Conservation (phyloP, 495 filamentous ascomycete species). For the Penicillium nucicola region DNA sequence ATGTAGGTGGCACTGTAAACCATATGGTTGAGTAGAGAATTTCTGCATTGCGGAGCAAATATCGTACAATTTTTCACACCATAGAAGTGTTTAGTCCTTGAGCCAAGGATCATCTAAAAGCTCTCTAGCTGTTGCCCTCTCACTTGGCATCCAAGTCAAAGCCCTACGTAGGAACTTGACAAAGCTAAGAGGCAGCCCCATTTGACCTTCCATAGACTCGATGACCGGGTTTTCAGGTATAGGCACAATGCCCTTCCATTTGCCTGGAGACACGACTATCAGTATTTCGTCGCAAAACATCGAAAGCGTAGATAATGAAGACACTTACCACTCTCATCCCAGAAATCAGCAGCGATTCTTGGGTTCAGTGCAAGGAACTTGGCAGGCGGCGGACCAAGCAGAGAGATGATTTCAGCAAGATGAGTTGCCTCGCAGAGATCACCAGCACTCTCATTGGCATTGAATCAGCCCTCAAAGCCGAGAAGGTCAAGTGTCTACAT, state of each 20-base stretch:
- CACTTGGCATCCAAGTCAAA: conserved; percentile 34
- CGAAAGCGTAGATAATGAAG: background rate
- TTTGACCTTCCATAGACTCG: conserved; percentile 20
- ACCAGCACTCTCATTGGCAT: conserved; percentile 23
- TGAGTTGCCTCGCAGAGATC: conserved; percentile 39
- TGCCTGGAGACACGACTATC: conserved; percentile 2
- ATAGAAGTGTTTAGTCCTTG: background rate
- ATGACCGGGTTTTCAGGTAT: conserved; percentile 24
- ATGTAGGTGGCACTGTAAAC: too few relatives aligned
- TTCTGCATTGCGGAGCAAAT: background rate
- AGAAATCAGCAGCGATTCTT: conserved; percentile 22
- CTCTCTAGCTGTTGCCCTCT: conserved; percentile 36
- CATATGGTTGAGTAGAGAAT: background rate
- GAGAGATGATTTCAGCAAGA: conserved; percentile 38
- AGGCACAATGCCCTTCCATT: conserved; percentile 23
- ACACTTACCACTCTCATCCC: conserved; percentile 23
- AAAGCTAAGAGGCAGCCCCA: conserved; percentile 31
- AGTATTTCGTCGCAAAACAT: too few relatives aligned
- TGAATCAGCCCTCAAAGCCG: conserved; percentile 40
- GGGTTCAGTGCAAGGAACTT: conserved; percentile 30
- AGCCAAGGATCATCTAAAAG: conserved; percentile 36
- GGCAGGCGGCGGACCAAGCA: conserved; percentile 41
- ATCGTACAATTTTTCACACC: background rate
- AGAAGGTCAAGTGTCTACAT: conserved; percentile 46
- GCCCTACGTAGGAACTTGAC: conserved; percentile 31